Percentiles rank a stretch among this genome's conserved stretches.
Evolutionary conservation across 768 basidiomycete species (phyloP).

Genomic region (Trametopsis cervina): DNA sequence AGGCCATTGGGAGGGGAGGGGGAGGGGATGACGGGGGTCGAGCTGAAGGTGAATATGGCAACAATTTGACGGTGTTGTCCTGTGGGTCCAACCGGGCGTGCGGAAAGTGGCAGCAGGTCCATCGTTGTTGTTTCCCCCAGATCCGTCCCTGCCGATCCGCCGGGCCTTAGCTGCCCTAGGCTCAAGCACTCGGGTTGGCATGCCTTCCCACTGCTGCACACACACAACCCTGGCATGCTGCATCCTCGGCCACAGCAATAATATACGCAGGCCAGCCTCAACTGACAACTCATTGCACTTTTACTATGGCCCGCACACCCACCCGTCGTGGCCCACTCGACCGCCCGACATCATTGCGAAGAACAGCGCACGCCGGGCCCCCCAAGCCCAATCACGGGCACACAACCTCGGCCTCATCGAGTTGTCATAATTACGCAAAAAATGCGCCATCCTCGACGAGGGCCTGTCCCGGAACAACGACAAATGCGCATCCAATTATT

Average conservation of each 20-base stretch:
- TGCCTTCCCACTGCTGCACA: too few relatives aligned
- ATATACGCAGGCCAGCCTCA: constrained; percentile 1
- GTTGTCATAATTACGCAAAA: too few relatives aligned
- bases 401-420: constrained; percentile 8
- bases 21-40: constrained; percentile 11
- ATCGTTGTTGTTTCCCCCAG: constrained; percentile 11
- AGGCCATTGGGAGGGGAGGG: constrained; percentile 16
- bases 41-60: constrained; percentile 11
- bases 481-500: too few relatives aligned
- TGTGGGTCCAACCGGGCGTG: constrained; percentile 14
- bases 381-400: constrained; percentile 15
- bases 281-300: background rate
- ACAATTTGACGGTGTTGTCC: constrained; percentile 9
- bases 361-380: constrained; percentile 13
- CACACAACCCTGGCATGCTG: too few relatives aligned
- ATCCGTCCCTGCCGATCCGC: constrained; percentile 14
- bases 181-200: too few relatives aligned
- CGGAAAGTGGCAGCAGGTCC: constrained; percentile 5
- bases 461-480: too few relatives aligned
- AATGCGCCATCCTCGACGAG: too few relatives aligned
- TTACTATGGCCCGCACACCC: background rate
- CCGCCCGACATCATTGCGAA: background rate
- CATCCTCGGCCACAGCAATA: too few relatives aligned
- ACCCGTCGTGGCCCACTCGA: background rate
- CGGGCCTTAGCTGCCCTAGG: too few relatives aligned